Evolutionary conservation across 306 rosid species (phyloP).

Genomic region (Myrica gale): DNA sequence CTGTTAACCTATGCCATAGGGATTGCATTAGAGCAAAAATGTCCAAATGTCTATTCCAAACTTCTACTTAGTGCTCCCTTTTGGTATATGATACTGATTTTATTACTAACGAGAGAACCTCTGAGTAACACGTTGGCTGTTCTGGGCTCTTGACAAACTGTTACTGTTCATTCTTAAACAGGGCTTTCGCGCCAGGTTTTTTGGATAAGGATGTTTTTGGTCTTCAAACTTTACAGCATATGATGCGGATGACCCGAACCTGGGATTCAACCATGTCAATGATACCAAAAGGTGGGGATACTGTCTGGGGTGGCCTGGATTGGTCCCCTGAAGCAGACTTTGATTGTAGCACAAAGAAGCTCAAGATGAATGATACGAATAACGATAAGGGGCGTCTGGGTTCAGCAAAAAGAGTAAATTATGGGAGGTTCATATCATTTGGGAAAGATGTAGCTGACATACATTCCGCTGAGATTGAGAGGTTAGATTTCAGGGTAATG

Average conservation of each 20-base stretch:
- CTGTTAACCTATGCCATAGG: background rate
- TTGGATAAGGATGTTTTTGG: conserved; percentile 80
- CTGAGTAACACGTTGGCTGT: no score
- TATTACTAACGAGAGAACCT: background rate
- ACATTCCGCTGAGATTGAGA: conserved; percentile 63
- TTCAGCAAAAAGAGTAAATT: conserved; percentile 37
- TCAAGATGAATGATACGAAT: conserved; percentile 45
- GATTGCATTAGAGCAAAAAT: background rate
- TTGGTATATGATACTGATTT: background rate
- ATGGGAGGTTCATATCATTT: conserved; percentile 74
- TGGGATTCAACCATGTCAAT: conserved; percentile 94
- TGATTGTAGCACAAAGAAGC: conserved; percentile 53
- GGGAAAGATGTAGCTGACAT: conserved; percentile 58
- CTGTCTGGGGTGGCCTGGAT: conserved; percentile 83
- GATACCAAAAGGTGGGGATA: conserved; percentile 85
- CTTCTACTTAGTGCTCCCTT: background rate
- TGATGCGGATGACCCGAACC: conserved; percentile 88
- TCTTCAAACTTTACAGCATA: conserved; percentile 62
- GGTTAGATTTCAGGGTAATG: conserved; percentile 68
- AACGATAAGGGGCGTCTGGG: conserved; percentile 20
- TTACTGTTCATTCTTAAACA: conserved; percentile 37
- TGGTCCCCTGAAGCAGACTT: conserved; percentile 72
- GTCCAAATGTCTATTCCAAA: background rate
- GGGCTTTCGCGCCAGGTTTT: conserved; percentile 77
- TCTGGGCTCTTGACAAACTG: conserved; percentile 20